Evolutionary conservation across 2,329 filamentous ascomycete species (phyloP), one percentile per base, ranked within the genome.

Genomic region (Torrubiellomyces zombiae): DNA sequence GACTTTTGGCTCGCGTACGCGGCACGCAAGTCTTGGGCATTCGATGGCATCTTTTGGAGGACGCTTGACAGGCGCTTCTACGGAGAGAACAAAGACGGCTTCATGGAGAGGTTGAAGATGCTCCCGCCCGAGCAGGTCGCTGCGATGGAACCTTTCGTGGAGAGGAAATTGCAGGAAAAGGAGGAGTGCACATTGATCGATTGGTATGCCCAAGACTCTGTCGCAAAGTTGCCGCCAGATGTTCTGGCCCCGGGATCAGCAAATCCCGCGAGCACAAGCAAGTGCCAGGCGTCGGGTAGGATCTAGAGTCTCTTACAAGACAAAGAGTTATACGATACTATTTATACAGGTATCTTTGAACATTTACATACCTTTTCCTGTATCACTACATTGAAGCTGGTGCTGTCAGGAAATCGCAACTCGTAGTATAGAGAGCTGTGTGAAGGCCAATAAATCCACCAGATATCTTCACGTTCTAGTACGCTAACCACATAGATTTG

Each of bases 31-130:
- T 50, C 45, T 27, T 53, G 45, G 45, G 45, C 41, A 0, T 51
- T 55, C 32, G 51, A 56, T 27, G 33, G 35, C 8, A 31, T 54
- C 6, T 55, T 28, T 28, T 55, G 50, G 50, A 47, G 37, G 25
- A 46, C 32, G 28, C 29, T 55, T n/a, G 45, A 55, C 28, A 31
- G 44, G 27, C 35, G 29, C 2, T 50, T 39, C 28, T 51, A 47
- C 27, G 48, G 48, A 4, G 30, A 24, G 2, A 34, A 33, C 9
- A 32, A 36, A 7, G 5, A 31, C 8, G 23, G 27, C 6, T 38
- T 28, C 16, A 34, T 32, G 23, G 29, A 31, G 7, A 44, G 39
- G 20, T 13, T 42, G 1, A 20, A 38, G 14, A 26, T 41, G 3
- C 32, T 48, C 5, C 31, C 30, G 7, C 23, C 33, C 6, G 14